Evolutionary conservation across 2,329 filamentous ascomycete species (phyloP).

Genomic region (Teratosphaeria zuluensis): DNA sequence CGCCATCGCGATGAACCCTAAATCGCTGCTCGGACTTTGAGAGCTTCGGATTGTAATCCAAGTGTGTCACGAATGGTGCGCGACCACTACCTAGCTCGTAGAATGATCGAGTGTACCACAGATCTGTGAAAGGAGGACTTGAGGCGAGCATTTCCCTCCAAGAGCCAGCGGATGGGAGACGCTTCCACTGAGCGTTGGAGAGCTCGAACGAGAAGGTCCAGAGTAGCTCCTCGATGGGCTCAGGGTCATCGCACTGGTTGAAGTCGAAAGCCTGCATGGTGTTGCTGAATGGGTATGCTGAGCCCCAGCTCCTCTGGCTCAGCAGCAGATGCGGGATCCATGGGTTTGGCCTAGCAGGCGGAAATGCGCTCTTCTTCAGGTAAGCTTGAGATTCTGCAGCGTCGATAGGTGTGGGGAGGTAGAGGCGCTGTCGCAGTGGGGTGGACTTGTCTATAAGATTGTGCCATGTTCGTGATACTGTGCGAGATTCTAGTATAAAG

Average conservation of each 20-base stretch:
- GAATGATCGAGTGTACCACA: constrained; percentile 15
- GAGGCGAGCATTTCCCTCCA: constrained; percentile 13
- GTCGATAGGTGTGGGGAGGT: constrained; percentile 8
- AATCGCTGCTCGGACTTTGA: constrained; percentile 12
- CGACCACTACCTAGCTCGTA: constrained; percentile 15
- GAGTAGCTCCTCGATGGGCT: constrained; percentile 6
- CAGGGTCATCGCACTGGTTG: constrained; percentile 1
- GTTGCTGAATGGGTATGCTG: constrained; percentile 13
- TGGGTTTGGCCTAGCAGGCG: constrained; percentile 10
- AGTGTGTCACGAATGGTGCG: constrained; percentile 15
- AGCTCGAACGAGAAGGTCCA: constrained; percentile 16
- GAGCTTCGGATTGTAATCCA: constrained; percentile 11
- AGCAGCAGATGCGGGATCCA: constrained; percentile 15
- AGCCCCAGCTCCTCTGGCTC: constrained; percentile 13
- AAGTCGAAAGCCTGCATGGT: background rate
- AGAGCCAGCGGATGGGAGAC: background rate
- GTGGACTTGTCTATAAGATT: constrained; percentile 7
- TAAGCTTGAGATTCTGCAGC: constrained; percentile 3
- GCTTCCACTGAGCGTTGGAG: constrained; percentile 6
- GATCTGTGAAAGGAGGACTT: constrained; percentile 10
- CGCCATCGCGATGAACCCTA: constrained; percentile 1
- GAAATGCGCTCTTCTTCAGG: constrained; percentile 7
- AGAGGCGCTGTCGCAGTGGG: constrained; percentile 10
- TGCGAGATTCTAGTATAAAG: constrained; percentile 8
- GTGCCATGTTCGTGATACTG: constrained; percentile 11